Evolutionary conservation across 306 rosid genomes (phyloP), one percentile per base, ranked within the genome.

Genomic region (Acacia crassicarpa): DNA sequence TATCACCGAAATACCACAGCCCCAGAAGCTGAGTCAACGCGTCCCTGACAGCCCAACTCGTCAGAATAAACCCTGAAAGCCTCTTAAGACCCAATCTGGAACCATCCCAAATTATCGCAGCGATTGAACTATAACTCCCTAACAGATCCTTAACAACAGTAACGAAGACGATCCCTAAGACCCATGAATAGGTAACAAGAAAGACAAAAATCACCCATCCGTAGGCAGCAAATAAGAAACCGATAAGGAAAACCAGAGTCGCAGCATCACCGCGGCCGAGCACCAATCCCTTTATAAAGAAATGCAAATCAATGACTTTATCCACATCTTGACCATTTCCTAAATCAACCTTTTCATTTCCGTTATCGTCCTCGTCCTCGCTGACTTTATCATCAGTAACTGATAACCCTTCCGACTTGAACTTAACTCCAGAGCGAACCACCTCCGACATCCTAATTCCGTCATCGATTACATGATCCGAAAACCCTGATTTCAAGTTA

Each of bases 1-100:
- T 94, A 71, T 96, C 98, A 20, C 97, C 94, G 51, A 96, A 96
- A 83, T 94, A 96, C 99, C 99, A 96, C 72, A 94, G 80, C 0
- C 99, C 99, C 4, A 96, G 86, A 79, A 96, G 90, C 91, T 96
- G 99, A 48, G 99, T 96, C 76, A 96, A 81, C 7, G 99, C 99
- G 30, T 96, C 99, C 85, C 99, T 87, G 80, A 96, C 95, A 12
- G 99, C 99, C 99, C 99, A 96, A 65, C 95, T 88, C 96, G 92
- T 90, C 51, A 96, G 80, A 83, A 96, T 91, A 84, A 96, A 94
- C 48, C 98, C 98, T 14, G 98, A 91, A 35, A 96, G 95, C 89
- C 97, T 94, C 89, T 91, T 96, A 32, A 94, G 84, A 33, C 99
- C 99, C 71, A 96, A 76, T 83, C 94, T 85, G 5, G 97, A 94